phyloP scores from a whole-genome alignment of 75 land plant genomes.

The Pinus tabuliformis region DNA sequence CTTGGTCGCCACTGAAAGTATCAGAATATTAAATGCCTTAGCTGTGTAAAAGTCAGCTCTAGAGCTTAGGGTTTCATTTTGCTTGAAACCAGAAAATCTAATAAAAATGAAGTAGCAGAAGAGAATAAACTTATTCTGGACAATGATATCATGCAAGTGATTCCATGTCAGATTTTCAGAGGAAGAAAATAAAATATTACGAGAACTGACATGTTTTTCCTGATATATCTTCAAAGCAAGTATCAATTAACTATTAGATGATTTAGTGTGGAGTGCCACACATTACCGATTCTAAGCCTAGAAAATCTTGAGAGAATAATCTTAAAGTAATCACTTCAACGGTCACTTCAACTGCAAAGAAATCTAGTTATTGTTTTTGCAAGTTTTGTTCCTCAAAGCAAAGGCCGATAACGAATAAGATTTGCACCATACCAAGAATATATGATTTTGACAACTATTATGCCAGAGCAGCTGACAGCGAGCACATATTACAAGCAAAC shows the following conservation, averaged over 20 bases:
- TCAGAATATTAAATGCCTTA: not conserved
- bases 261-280: not conserved
- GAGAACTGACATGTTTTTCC: not conserved
- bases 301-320: not conserved
- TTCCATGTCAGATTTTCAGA: not conserved
- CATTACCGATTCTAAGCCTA: not conserved
- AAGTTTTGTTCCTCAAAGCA: not conserved
- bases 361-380: not conserved
- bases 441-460: not conserved
- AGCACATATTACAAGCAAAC: not conserved
- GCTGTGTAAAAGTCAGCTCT: not conserved
- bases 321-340: not conserved
- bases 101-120: not conserved
- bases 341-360: not conserved
- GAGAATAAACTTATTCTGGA: not conserved
- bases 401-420: not conserved
- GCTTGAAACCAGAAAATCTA: not conserved
- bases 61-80: not conserved
- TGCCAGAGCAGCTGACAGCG: not conserved
- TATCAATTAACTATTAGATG: not conserved
- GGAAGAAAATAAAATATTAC: not conserved
- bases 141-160: not conserved
- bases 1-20: constrained; percentile 45
- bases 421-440: not conserved
- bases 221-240: not conserved